Evolutionary conservation across 2,329 filamentous ascomycete genomes (phyloP).

Genomic region (Metarhizium rileyi): DNA sequence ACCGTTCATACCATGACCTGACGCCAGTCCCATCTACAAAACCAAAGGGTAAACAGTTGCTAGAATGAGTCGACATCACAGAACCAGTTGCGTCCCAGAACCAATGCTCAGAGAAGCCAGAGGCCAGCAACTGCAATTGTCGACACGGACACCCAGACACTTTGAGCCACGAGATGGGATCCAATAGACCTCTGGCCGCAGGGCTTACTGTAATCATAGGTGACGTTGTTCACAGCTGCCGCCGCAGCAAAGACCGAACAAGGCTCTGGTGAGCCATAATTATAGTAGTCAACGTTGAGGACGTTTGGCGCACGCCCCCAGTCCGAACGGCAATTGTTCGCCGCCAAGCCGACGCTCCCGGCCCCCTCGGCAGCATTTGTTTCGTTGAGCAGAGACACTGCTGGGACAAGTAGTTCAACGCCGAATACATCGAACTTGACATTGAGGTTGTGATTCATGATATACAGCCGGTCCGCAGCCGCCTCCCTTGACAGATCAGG

Average conservation of each 20-base stretch:
- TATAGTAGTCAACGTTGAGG: conserved; percentile 80
- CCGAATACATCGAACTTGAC: conserved; percentile 60
- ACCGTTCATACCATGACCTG: background rate
- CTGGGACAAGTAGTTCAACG: conserved; percentile 58
- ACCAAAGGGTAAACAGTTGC: background rate
- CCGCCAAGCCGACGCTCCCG: conserved; percentile 57
- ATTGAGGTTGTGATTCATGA: conserved; percentile 90
- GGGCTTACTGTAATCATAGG: conserved; percentile 45
- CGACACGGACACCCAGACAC: conserved; percentile 20
- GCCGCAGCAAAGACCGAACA: conserved; percentile 72
- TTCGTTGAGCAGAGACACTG: conserved; percentile 56
- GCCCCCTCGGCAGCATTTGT: conserved; percentile 59
- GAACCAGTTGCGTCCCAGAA: background rate
- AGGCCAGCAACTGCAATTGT: background rate
- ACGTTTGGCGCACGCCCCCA: conserved; percentile 69
- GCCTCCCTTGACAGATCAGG: conserved; percentile 48
- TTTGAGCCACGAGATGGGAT: background rate
- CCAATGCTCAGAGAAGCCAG: background rate
- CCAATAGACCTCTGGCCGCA: conserved; percentile 34
- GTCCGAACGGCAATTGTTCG: conserved; percentile 47
- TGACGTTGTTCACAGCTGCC: conserved; percentile 61
- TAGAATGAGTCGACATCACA: background rate
- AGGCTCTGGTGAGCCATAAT: conserved; percentile 46
- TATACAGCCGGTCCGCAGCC: conserved; percentile 57
- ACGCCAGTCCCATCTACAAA: background rate